Conservation (phyloP, 495 filamentous ascomycete genomes). For the Hypoxylon lienhwacheense region DNA sequence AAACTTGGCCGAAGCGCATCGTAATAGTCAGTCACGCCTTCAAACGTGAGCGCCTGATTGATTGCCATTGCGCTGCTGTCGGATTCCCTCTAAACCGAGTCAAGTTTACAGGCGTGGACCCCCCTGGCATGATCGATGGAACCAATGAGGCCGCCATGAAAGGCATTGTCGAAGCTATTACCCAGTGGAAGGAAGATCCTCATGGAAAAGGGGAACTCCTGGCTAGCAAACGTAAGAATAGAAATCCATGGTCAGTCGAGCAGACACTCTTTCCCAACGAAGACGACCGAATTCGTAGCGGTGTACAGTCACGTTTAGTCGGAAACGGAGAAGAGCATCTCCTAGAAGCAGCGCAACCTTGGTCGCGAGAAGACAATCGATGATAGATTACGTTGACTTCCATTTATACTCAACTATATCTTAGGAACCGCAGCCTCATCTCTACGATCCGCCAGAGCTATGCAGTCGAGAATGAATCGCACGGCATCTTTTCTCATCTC, state of each 20-base stretch:
- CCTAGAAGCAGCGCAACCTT: conserved; percentile 41
- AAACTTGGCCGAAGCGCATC: conserved; percentile 54
- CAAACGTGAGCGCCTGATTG: conserved; percentile 67
- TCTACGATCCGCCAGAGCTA: conserved; percentile 37
- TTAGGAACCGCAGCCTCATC: conserved; percentile 14
- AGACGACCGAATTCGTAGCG: conserved; percentile 42
- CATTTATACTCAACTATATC: conserved; percentile 16
- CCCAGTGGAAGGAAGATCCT: conserved; percentile 54
- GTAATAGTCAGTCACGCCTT: conserved; percentile 77
- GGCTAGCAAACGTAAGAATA: conserved; percentile 49
- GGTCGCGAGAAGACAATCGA: conserved; percentile 22
- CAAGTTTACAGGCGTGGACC: conserved; percentile 68
- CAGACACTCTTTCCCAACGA: conserved; percentile 45
- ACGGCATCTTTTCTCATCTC: conserved; percentile 75
- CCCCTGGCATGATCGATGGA: conserved; percentile 51
- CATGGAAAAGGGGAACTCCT: conserved; percentile 51
- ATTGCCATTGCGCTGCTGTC: conserved; percentile 69
- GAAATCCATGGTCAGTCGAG: conserved; percentile 52
- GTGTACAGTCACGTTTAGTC: conserved; percentile 34
- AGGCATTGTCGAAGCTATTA: conserved; percentile 45
- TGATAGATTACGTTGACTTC: neutral
- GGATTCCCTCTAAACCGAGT: conserved; percentile 53
- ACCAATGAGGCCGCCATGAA: conserved; percentile 42
- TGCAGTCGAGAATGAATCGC: conserved; percentile 62
- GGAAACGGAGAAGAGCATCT: conserved; percentile 40